Conservation (phyloP, 164 flowering plant species). For the Sextonia rubra region DNA sequence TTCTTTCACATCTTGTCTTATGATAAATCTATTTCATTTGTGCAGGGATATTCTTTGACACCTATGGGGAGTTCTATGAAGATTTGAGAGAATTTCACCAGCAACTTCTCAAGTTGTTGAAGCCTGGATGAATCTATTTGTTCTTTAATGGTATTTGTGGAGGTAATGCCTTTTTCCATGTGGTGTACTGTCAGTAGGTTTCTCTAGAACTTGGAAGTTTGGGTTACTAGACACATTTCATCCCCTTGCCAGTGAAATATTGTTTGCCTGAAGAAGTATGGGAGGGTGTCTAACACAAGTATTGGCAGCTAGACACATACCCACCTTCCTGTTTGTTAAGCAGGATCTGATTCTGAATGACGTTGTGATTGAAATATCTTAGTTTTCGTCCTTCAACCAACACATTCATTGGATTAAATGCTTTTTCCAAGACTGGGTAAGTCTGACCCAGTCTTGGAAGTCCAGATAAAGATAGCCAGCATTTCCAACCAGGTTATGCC, state of each 20-base stretch:
- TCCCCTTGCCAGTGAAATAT: slow-evolving; percentile 91
- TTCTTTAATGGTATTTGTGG: slow-evolving; percentile 97
- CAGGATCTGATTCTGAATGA: slow-evolving; percentile 58
- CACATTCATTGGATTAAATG: background rate
- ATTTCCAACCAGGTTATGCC: too few species aligned
- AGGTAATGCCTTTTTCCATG: slow-evolving; percentile 93
- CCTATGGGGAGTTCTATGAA: slow-evolving; percentile 95
- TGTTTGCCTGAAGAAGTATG: slow-evolving; percentile 80
- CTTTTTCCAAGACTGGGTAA: background rate
- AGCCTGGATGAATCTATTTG: slow-evolving; percentile 85
- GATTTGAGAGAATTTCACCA: slow-evolving; percentile 91
- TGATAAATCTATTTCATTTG: slow-evolving; percentile 1
- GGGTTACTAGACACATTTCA: slow-evolving; percentile 80
- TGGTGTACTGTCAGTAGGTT: slow-evolving; percentile 88
- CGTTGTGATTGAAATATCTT: slow-evolving; percentile 1
- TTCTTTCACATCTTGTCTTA: background rate
- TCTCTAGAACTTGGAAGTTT: slow-evolving; percentile 76
- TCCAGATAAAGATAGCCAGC: background rate
- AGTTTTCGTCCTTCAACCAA: background rate
- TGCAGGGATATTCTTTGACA: slow-evolving; percentile 94
- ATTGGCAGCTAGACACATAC: slow-evolving; percentile 97
- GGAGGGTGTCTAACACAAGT: slow-evolving; percentile 95
- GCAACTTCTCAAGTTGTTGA: slow-evolving; percentile 72
- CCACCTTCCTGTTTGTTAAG: slow-evolving; percentile 93
- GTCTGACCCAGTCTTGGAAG: too few species aligned